Percentiles rank a stretch among this genome's conserved stretches.
Evolutionary conservation across 306 rosid species (phyloP).

Genomic region (Casuarina equisetifolia): DNA sequence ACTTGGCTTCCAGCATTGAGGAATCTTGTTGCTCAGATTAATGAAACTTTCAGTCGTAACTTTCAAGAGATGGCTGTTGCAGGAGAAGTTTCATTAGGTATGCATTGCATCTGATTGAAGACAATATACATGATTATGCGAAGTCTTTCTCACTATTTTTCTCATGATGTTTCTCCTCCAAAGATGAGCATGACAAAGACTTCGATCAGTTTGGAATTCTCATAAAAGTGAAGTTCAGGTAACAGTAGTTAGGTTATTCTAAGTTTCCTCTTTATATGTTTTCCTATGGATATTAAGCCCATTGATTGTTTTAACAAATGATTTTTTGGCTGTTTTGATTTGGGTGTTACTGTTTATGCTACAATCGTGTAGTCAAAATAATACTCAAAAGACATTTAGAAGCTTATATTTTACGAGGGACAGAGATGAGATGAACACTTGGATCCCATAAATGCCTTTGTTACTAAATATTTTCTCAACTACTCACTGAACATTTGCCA

Average conservation of each 20-base stretch:
- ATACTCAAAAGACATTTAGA: not conserved
- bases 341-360: not conserved
- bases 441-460: not conserved
- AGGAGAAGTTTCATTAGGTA: conserved; percentile 94
- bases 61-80: conserved; percentile 99
- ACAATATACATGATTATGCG: conserved; percentile 11
- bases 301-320: not conserved
- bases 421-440: not conserved
- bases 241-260: conserved; percentile 23
- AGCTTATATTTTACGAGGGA: too few species aligned
- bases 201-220: conserved; percentile 84
- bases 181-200: conserved; percentile 87
- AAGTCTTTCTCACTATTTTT: conserved; percentile 29
- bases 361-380: too few species aligned
- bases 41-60: conserved; percentile 79
- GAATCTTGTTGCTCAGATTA: conserved; percentile 81
- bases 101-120: conserved; percentile 14
- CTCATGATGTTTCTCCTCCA: conserved; percentile 32
- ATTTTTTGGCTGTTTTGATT: not conserved
- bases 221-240: conserved; percentile 98
- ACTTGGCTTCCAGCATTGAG: conserved; percentile 90
- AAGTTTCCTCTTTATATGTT: conserved; percentile 3
- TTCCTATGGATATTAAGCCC: conserved; percentile 9
- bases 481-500: not conserved
- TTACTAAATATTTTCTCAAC: not conserved